phyloP scores from a whole-genome alignment of 1,284 basidiomycete species.

The Cryptococcus sp. region DNA sequence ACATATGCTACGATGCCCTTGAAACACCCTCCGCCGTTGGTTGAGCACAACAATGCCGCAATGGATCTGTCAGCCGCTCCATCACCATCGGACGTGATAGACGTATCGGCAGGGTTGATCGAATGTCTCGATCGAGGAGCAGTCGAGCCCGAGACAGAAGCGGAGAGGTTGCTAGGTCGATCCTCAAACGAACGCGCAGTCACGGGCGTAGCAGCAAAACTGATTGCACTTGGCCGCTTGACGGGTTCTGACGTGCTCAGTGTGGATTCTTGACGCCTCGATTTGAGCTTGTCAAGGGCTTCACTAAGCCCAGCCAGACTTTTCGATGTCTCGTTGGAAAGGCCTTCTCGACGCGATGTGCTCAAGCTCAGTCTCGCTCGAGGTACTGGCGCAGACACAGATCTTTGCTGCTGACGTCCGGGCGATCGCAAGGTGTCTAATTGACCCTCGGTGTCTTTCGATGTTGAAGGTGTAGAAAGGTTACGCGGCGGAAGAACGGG shows the following conservation, averaged over 20 bases:
- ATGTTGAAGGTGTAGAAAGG: slow-evolving; percentile 4
- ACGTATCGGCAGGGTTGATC: slow-evolving; percentile 6
- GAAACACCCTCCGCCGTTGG: slow-evolving; percentile 49
- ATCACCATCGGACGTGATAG: slow-evolving; percentile 12
- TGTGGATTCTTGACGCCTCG: slow-evolving; percentile 18
- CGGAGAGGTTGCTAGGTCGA: slow-evolving; percentile 12
- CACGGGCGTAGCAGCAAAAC: too few relatives aligned
- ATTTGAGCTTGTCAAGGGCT: slow-evolving; percentile 44
- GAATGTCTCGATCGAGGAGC: slow-evolving; percentile 28
- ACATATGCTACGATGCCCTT: slow-evolving; percentile 82
- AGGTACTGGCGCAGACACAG: slow-evolving; percentile 31
- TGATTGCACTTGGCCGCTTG: too few relatives aligned
- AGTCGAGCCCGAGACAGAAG: slow-evolving; percentile 4
- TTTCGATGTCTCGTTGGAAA: slow-evolving; percentile 39
- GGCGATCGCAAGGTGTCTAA: neutral
- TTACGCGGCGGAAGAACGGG: slow-evolving; percentile 29
- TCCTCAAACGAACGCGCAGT: neutral
- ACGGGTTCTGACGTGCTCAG: neutral
- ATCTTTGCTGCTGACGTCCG: slow-evolving; percentile 13
- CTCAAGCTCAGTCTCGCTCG: slow-evolving; percentile 16
- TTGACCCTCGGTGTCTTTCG: slow-evolving; percentile 3
- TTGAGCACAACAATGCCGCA: slow-evolving; percentile 33
- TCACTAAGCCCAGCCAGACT: slow-evolving; percentile 42
- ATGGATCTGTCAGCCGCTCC: slow-evolving; percentile 25
- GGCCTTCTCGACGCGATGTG: slow-evolving; percentile 33